Evolutionary conservation across 2,329 filamentous ascomycete genomes (phyloP).

Genomic region (Ambrosiella xylebori): DNA sequence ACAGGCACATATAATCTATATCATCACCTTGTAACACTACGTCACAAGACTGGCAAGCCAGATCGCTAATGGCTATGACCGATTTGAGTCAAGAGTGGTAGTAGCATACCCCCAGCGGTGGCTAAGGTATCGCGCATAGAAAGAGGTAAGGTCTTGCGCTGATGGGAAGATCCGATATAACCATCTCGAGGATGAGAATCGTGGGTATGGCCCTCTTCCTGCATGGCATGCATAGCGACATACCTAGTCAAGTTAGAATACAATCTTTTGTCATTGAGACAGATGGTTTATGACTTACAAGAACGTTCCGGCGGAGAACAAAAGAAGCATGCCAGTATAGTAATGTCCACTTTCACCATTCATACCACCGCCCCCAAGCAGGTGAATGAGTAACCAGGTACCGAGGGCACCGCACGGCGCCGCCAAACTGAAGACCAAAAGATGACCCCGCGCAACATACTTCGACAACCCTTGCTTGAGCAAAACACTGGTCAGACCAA

Average conservation of each 20-base stretch:
- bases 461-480: slow-evolving; percentile 85
- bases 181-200: slow-evolving; percentile 40
- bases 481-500: slow-evolving; percentile 78
- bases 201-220: slow-evolving; percentile 45
- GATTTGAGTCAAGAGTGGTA: slow-evolving; percentile 61
- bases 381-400: slow-evolving; percentile 64
- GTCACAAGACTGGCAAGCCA: not conserved
- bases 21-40: not conserved
- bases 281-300: slow-evolving; percentile 40
- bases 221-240: slow-evolving; percentile 97
- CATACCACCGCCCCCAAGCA: slow-evolving; percentile 49
- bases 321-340: slow-evolving; percentile 78
- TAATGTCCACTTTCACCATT: slow-evolving; percentile 52
- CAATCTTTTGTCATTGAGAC: not conserved
- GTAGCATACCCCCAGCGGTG: slow-evolving; percentile 58
- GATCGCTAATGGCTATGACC: slow-evolving; percentile 47
- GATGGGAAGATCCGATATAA: slow-evolving; percentile 32
- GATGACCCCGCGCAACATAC: slow-evolving; percentile 63
- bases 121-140: slow-evolving; percentile 52
- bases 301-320: slow-evolving; percentile 96
- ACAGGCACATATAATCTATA: not conserved
- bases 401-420: slow-evolving; percentile 70
- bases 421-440: slow-evolving; percentile 81
- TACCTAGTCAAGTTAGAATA: slow-evolving; percentile 39
- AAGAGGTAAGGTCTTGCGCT: slow-evolving; percentile 36